Conservation (phyloP, 2,329 filamentous ascomycete genomes). For the Pseudogymnoascus sp. region DNA sequence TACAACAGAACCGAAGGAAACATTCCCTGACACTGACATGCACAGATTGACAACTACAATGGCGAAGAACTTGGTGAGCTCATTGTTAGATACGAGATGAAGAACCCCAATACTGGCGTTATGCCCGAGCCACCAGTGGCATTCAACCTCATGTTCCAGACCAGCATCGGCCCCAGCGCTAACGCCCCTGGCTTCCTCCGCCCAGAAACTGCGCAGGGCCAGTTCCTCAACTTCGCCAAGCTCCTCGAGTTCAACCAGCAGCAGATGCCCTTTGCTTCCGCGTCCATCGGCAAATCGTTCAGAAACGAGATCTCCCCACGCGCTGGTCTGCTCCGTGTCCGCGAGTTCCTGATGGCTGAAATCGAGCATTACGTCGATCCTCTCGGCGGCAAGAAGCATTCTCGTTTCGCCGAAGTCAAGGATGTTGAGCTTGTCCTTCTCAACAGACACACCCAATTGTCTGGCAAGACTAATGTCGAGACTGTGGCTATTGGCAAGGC, state of each 20-base stretch:
- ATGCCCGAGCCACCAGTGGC: constrained; percentile 73
- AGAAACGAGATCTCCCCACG: constrained; percentile 96
- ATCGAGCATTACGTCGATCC: constrained; percentile 99
- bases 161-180: constrained; percentile 84
- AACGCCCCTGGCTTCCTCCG: constrained; percentile 79
- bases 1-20: not conserved
- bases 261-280: constrained; percentile 93
- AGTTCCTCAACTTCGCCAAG: constrained; percentile 96
- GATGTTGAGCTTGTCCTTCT: constrained; percentile 77
- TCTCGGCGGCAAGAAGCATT: constrained; percentile 87
- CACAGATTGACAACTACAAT: constrained; percentile 82
- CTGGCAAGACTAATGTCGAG: constrained; percentile 70
- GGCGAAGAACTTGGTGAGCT: constrained; percentile 78
- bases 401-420: constrained; percentile 77
- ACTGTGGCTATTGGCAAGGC: constrained; percentile 77
- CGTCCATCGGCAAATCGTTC: constrained; percentile 96
- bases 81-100: constrained; percentile 86
- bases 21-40: constrained; percentile 18
- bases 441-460: constrained; percentile 75
- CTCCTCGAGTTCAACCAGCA: constrained; percentile 94
- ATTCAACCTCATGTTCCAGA: constrained; percentile 99
- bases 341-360: constrained; percentile 98
- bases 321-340: constrained; percentile 82
- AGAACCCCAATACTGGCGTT: constrained; percentile 72
- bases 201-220: constrained; percentile 94